These are phyloP conservation scores for Hemileccinum rubropunctum DNA, from an alignment of 768 basidiomycete genomes.

Conservation along the genomic window DNA sequence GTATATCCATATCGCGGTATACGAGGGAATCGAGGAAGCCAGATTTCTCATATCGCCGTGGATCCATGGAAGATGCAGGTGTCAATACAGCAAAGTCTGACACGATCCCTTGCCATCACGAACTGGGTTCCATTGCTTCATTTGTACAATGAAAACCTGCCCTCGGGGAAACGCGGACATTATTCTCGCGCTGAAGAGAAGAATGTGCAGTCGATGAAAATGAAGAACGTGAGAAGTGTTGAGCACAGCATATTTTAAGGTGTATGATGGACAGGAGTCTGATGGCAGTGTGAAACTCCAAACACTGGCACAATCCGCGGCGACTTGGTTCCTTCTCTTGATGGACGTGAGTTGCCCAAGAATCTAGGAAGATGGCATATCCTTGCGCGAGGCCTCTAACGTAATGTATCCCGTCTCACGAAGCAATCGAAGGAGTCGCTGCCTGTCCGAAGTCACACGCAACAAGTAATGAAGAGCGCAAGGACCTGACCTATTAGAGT, in stretches of 20 bases:
- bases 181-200: constrained; percentile 9
- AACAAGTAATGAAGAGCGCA: not conserved
- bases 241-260: constrained; percentile 3
- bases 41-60: constrained; percentile 3
- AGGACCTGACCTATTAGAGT: not conserved
- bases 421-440: not conserved
- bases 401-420: constrained; percentile 4
- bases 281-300: constrained; percentile 2
- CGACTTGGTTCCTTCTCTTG: constrained; percentile 9
- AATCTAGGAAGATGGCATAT: constrained; percentile 14
- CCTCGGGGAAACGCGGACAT: constrained; percentile 9
- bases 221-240: constrained; percentile 10
- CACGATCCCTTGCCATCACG: constrained; percentile 13
- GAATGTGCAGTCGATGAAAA: constrained; percentile 6
- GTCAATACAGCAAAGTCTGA: constrained; percentile 1
- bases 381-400: constrained; percentile 9
- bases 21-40: constrained; percentile 5
- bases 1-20: constrained; percentile 20
- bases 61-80: constrained; percentile 14
- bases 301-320: constrained; percentile 11
- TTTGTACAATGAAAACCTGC: constrained; percentile 27
- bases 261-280: not conserved
- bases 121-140: constrained; percentile 25
- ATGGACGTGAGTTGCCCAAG: constrained; percentile 8
- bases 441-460: not conserved